phyloP scores from a whole-genome alignment of 208 protist species.

The Wallacemonas collosoma region DNA sequence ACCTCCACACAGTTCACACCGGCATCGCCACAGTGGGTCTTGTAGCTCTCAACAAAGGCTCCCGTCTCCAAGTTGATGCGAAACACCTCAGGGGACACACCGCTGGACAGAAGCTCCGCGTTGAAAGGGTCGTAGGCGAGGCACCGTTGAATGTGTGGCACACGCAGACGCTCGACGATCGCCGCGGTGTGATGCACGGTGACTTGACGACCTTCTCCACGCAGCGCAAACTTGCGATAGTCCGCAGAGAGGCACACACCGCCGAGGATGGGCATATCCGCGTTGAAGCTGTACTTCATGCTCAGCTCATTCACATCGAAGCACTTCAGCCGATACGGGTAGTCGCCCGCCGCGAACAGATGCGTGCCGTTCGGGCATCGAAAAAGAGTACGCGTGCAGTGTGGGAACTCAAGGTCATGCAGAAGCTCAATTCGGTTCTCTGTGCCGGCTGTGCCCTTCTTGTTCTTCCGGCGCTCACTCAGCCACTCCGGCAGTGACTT shows the following conservation, averaged over 20 bases:
- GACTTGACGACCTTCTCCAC: constrained; percentile 77
- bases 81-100: constrained; percentile 78
- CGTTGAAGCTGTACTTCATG: constrained; percentile 93
- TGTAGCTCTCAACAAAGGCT: constrained; percentile 80
- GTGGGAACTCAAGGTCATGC: constrained; percentile 90
- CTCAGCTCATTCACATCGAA: constrained; percentile 90
- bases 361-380: constrained; percentile 81
- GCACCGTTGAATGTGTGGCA: constrained; percentile 84
- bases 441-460: constrained; percentile 37
- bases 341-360: constrained; percentile 88
- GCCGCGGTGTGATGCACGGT: constrained; percentile 84
- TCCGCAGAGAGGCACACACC: constrained; percentile 84
- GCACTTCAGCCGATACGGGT: constrained; percentile 88
- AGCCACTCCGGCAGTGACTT: constrained; percentile 90
- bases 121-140: constrained; percentile 74
- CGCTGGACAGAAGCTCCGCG: constrained; percentile 76
- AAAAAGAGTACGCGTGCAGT: constrained; percentile 79
- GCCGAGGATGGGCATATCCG: constrained; percentile 84
- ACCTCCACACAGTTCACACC: constrained; percentile 79
- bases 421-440: constrained; percentile 86
- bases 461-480: constrained; percentile 72
- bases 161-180: constrained; percentile 77
- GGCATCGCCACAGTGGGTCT: constrained; percentile 45
- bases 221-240: constrained; percentile 89
- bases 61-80: constrained; percentile 85